These are phyloP conservation scores for Hymenoscyphus repandus DNA, from an alignment of 2,329 filamentous ascomycete species.

Conservation along the genomic window DNA sequence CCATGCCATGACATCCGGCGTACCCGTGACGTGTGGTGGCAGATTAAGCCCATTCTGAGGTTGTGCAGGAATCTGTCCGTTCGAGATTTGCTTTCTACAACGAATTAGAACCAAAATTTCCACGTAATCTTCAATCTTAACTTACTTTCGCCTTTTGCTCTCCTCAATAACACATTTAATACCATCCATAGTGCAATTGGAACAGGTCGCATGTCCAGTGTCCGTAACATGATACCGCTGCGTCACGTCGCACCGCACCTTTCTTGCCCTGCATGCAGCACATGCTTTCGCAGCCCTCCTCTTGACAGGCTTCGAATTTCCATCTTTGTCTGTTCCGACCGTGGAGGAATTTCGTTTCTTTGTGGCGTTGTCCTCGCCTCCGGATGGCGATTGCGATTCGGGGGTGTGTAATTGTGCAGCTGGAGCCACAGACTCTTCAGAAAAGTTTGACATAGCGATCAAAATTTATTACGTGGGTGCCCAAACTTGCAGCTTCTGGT, in stretches of 20 bases:
- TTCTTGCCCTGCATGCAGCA: conserved; percentile 80
- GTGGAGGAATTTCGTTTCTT: conserved; percentile 20
- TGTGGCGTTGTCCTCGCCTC: neutral
- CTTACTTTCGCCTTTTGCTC: conserved; percentile 64
- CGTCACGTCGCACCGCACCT: conserved; percentile 90
- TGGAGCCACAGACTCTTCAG: neutral
- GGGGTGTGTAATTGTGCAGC: neutral
- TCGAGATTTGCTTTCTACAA: conserved; percentile 26
- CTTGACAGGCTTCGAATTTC: conserved; percentile 44
- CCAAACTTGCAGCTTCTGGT: too few species aligned
- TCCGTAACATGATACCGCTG: conserved; percentile 46
- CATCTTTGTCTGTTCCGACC: conserved; percentile 17
- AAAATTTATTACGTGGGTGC: too few species aligned
- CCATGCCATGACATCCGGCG: neutral
- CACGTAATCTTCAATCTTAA: conserved; percentile 13
- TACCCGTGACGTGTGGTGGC: neutral
- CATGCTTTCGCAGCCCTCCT: conserved; percentile 87
- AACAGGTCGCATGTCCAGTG: conserved; percentile 27
- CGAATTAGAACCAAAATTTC: neutral
- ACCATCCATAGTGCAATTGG: conserved; percentile 37
- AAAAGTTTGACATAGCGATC: too few species aligned
- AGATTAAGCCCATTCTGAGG: neutral
- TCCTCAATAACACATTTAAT: conserved; percentile 49
- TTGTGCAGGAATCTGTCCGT: conserved; percentile 9
- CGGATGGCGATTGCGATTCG: neutral